phyloP scores from a whole-genome alignment of 2,329 filamentous ascomycete genomes.

The Trichoderma breve region DNA sequence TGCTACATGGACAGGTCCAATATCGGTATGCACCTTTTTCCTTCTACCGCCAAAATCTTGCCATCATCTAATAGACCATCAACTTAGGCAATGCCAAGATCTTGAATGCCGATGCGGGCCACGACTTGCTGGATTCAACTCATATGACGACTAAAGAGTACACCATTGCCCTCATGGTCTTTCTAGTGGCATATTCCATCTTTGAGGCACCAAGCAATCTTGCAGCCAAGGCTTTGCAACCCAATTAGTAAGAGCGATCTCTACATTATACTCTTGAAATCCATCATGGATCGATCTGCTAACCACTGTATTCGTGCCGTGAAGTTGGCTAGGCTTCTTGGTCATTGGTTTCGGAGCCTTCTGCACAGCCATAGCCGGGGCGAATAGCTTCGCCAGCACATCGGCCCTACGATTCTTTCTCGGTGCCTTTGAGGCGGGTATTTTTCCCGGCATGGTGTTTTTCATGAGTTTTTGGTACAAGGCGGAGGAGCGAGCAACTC shows the following conservation, averaged over 20 bases:
- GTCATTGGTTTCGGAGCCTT: constrained; percentile 5
- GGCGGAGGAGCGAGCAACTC: neutral
- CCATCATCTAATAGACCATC: neutral
- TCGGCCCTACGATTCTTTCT: neutral
- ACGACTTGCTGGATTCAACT: neutral
- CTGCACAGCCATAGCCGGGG: neutral
- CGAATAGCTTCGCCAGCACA: neutral
- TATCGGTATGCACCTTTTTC: neutral
- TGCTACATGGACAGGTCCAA: constrained; percentile 9
- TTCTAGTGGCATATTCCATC: neutral
- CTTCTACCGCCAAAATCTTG: neutral
- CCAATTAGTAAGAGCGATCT: neutral
- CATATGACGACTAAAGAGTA: neutral
- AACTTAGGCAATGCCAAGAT: constrained; percentile 5
- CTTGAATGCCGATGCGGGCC: neutral
- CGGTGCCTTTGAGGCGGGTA: neutral
- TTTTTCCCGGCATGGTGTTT: neutral
- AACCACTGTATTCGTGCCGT: neutral
- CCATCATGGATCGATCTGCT: neutral
- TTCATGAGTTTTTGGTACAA: constrained; percentile 13
- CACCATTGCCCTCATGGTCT: constrained; percentile 1
- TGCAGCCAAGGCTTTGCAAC: neutral
- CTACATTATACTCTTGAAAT: rapidly evolving
- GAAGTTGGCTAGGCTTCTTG: constrained; percentile 6
- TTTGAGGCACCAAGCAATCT: constrained; percentile 3